Evolutionary conservation across 1,284 basidiomycete species (phyloP).

Genomic region (Fomitopsis betulina): DNA sequence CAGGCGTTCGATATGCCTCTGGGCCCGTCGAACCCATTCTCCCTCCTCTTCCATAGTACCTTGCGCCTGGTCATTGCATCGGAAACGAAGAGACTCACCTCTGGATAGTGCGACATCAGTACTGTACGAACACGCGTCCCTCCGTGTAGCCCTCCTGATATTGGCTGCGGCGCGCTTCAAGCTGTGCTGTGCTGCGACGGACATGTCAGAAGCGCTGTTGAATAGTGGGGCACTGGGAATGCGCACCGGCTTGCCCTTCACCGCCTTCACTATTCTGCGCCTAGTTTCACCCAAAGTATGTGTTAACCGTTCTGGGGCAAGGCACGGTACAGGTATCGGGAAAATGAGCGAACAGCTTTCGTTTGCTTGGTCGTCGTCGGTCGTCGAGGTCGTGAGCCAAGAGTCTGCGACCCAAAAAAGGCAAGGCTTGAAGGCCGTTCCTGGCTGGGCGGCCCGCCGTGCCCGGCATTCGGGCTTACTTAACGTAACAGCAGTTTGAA

Average conservation of each 20-base stretch:
- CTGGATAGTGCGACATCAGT: conserved; percentile 10
- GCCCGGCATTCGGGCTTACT: too few species aligned
- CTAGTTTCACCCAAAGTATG: too few species aligned
- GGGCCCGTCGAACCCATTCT: too few species aligned
- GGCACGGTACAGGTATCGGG: too few species aligned
- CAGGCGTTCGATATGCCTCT: too few species aligned
- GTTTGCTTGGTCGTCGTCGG: too few species aligned
- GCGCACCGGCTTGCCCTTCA: not conserved
- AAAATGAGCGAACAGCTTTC: too few species aligned
- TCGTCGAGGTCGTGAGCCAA: too few species aligned
- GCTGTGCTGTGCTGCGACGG: not conserved
- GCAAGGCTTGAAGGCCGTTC: not conserved
- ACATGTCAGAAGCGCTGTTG: not conserved
- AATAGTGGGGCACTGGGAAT: not conserved
- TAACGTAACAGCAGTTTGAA: too few species aligned
- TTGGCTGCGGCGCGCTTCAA: not conserved
- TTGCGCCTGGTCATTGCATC: not conserved
- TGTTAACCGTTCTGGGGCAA: too few species aligned
- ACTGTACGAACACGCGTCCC: not conserved
- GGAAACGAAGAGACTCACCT: conserved; percentile 1
- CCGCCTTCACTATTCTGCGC: not conserved
- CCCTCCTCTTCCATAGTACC: too few species aligned
- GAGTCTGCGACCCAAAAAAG: not conserved
- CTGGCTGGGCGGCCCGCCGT: not conserved
- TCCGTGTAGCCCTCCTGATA: not conserved